Conservation (phyloP, 2,329 filamentous ascomycete genomes). For the Cordyceps fumosorosea region DNA sequence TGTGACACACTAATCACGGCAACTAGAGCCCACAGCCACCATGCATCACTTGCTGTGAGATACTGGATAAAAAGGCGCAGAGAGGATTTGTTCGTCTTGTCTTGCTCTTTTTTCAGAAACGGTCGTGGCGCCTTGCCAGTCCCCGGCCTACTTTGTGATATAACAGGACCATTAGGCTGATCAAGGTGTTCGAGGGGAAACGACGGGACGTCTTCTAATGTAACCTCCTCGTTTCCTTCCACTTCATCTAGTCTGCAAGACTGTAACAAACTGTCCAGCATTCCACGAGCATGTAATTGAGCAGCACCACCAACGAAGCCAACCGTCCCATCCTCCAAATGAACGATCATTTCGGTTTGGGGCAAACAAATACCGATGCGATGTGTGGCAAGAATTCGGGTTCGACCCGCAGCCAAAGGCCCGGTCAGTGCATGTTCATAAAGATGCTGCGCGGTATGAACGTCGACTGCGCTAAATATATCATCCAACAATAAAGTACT, state of each 20-base stretch:
- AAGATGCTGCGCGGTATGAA: not conserved
- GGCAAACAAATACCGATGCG: not conserved
- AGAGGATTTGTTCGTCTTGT: not conserved
- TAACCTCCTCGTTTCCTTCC: not conserved
- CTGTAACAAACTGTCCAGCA: not conserved
- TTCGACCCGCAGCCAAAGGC: not conserved
- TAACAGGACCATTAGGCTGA: not conserved
- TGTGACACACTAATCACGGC: not conserved
- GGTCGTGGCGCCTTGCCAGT: not conserved
- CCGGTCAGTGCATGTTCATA: not conserved
- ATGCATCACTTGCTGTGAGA: not conserved
- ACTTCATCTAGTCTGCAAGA: not conserved
- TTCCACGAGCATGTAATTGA: not conserved
- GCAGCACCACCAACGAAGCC: not conserved
- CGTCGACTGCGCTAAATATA: not conserved
- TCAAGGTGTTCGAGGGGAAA: not conserved
- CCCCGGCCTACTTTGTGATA: not conserved
- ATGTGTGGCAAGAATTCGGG: not conserved
- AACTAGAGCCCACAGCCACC: not conserved
- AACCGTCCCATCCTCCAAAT: not conserved
- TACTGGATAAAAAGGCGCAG: not conserved
- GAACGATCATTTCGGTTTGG: not conserved
- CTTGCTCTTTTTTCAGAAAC: not conserved
- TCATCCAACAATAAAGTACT: not conserved
- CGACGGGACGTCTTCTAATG: not conserved